These are phyloP conservation scores for Helotiales sp. DNA, from an alignment of 2,329 filamentous ascomycete genomes.

Conservation along the genomic window DNA sequence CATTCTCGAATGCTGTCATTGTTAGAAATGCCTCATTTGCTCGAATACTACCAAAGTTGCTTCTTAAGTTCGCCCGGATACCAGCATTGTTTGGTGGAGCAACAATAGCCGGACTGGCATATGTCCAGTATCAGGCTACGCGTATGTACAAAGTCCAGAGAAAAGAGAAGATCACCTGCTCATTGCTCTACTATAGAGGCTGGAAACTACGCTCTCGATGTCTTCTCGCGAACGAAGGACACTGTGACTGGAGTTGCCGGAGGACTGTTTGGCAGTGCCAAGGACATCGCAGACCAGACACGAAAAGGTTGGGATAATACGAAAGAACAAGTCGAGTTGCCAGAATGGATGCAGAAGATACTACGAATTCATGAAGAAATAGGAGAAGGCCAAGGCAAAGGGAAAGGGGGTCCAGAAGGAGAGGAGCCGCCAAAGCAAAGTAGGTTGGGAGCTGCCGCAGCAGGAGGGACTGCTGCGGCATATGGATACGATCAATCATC, in stretches of 20 bases:
- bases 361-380: conserved; percentile 62
- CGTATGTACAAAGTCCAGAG: conserved; percentile 56
- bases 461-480: conserved; percentile 70
- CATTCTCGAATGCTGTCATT: conserved; percentile 77
- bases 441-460: conserved; percentile 62
- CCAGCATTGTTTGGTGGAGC: conserved; percentile 91
- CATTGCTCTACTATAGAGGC: conserved; percentile 62
- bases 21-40: conserved; percentile 65
- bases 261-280: conserved; percentile 69
- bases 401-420: conserved; percentile 44
- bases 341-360: conserved; percentile 79
- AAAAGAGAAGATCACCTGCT: too few species aligned
- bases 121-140: conserved; percentile 93
- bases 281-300: conserved; percentile 76
- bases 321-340: conserved; percentile 71
- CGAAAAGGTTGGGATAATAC: conserved; percentile 79
- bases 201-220: conserved; percentile 73
- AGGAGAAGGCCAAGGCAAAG: conserved; percentile 40
- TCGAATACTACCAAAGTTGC: conserved; percentile 76
- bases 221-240: conserved; percentile 73
- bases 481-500: conserved; percentile 73
- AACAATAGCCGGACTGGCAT: conserved; percentile 82
- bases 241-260: conserved; percentile 68
- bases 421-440: conserved; percentile 58
- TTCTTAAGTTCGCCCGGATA: conserved; percentile 84